phyloP scores from a whole-genome alignment of 176 grass and related monocot species.

The Lolium multiflorum region DNA sequence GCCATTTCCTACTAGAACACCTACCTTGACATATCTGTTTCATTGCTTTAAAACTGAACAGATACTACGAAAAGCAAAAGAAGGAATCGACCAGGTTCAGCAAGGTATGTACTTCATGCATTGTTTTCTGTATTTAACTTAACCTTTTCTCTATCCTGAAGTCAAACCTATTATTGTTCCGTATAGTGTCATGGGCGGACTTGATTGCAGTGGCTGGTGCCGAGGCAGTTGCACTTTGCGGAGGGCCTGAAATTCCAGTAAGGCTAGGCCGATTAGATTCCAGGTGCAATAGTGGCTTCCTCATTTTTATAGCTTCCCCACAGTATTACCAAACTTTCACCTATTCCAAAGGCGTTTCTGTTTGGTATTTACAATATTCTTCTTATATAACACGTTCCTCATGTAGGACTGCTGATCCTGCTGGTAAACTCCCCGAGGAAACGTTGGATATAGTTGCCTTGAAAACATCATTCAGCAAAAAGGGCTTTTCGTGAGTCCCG shows the following conservation, averaged over 20 bases:
- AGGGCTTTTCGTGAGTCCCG: slow-evolving; percentile 89
- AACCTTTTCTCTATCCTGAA: slow-evolving; percentile 28
- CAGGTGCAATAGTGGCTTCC: slow-evolving; percentile 60
- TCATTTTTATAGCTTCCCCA: slow-evolving; percentile 15
- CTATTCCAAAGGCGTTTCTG: background rate
- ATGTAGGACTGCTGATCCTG: slow-evolving; percentile 73
- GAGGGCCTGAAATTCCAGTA: slow-evolving; percentile 81
- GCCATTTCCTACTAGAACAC: slow-evolving; percentile 9
- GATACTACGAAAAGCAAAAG: slow-evolving; percentile 89
- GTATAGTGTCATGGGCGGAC: slow-evolving; percentile 91
- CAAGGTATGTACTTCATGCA: slow-evolving; percentile 56
- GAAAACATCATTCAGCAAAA: slow-evolving; percentile 68
- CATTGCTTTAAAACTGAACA: slow-evolving; percentile 50
- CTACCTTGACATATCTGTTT: slow-evolving; percentile 15
- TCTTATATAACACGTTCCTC: slow-evolving; percentile 29
- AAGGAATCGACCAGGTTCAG: slow-evolving; percentile 63
- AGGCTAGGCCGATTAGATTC: slow-evolving; percentile 85
- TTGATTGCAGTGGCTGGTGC: slow-evolving; percentile 95
- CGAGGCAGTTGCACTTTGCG: slow-evolving; percentile 83
- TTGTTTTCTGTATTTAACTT: slow-evolving; percentile 30
- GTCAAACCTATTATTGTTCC: slow-evolving; percentile 26
- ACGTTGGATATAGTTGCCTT: slow-evolving; percentile 72
- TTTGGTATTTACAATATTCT: slow-evolving; percentile 12
- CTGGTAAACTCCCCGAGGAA: slow-evolving; percentile 89
- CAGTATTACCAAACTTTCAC: slow-evolving; percentile 10